phyloP scores from a whole-genome alignment of 306 rosid species.

The Senna tora region DNA sequence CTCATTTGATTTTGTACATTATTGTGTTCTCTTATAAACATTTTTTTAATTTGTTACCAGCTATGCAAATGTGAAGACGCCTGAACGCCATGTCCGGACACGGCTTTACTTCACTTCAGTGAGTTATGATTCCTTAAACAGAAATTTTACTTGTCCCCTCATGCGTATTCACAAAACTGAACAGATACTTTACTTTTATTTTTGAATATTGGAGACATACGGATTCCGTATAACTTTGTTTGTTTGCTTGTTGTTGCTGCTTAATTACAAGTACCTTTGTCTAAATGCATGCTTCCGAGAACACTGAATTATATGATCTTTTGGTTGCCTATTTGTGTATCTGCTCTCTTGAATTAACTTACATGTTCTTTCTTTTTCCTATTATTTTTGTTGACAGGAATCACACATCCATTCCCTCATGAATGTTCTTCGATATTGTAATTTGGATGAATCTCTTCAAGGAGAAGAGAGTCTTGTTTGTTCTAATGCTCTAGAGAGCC shows the following conservation, averaged over 20 bases:
- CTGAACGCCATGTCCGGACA: slow-evolving; percentile 95
- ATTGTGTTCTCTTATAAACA: slow-evolving; percentile 12
- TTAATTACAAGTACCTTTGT: slow-evolving; percentile 3
- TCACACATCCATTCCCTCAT: slow-evolving; percentile 95
- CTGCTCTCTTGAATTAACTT: slow-evolving; percentile 19
- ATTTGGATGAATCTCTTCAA: slow-evolving; percentile 89
- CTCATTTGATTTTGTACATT: slow-evolving; percentile 27
- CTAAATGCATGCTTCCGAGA: slow-evolving; percentile 23
- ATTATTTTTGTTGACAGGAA: slow-evolving; percentile 60
- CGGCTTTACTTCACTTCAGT: slow-evolving; percentile 96
- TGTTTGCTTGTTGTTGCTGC: too few relatives aligned
- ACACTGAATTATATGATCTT: background rate
- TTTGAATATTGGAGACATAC: slow-evolving; percentile 16
- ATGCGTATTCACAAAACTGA: background rate
- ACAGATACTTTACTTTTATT: background rate
- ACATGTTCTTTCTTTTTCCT: background rate
- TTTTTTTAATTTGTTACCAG: slow-evolving; percentile 46
- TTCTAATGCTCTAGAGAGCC: slow-evolving; percentile 71
- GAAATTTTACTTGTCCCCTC: background rate
- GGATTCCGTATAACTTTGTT: too few relatives aligned
- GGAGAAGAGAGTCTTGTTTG: slow-evolving; percentile 89
- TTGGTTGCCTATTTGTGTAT: slow-evolving; percentile 9
- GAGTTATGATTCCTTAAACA: slow-evolving; percentile 40
- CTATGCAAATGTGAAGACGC: slow-evolving; percentile 96
- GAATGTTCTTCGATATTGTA: slow-evolving; percentile 96